Percentiles rank a stretch among this genome's conserved stretches.
Conservation (phyloP, 164 flowering plant genomes). For the Vitis rupestris region DNA sequence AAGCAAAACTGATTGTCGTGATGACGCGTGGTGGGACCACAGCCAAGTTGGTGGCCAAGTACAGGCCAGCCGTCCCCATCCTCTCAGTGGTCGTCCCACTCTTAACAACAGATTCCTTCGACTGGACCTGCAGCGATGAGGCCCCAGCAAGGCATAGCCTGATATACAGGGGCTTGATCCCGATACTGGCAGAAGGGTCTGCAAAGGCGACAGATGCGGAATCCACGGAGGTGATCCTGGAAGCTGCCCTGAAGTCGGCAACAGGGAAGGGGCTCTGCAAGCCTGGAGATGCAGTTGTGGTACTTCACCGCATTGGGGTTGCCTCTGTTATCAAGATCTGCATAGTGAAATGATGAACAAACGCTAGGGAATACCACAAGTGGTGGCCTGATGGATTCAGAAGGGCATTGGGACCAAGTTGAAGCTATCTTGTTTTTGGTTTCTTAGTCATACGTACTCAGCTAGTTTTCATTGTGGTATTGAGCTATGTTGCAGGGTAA, state of each 20-base stretch:
- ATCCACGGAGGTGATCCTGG: constrained; percentile 13
- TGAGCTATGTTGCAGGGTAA: no score
- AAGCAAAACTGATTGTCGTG: no score
- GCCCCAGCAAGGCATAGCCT: constrained; percentile 12
- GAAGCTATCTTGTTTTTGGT: no score
- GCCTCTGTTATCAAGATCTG: constrained; percentile 55
- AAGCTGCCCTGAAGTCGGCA: constrained; percentile 14
- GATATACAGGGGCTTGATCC: constrained; percentile 2
- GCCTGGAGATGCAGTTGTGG: constrained; percentile 50
- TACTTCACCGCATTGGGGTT: constrained; percentile 48
- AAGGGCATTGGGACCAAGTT: no score
- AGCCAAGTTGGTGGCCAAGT: no score
- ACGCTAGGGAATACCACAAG: no score
- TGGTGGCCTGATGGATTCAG: no score
- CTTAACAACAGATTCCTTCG: constrained; percentile 10
- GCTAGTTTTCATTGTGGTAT: no score
- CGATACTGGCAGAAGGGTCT: background rate
- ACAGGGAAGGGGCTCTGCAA: constrained; percentile 22
- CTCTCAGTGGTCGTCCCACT: constrained; percentile 12
- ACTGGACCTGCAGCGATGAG: constrained; percentile 8
- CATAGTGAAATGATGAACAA: constrained; percentile 30
- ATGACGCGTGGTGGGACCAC: no score
- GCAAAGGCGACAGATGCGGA: constrained; percentile 11
- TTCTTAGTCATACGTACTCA: no score
- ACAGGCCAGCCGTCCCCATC: no score